phyloP scores from a whole-genome alignment of 1,139 yeast species.

The Yamadazyma mexicana region DNA sequence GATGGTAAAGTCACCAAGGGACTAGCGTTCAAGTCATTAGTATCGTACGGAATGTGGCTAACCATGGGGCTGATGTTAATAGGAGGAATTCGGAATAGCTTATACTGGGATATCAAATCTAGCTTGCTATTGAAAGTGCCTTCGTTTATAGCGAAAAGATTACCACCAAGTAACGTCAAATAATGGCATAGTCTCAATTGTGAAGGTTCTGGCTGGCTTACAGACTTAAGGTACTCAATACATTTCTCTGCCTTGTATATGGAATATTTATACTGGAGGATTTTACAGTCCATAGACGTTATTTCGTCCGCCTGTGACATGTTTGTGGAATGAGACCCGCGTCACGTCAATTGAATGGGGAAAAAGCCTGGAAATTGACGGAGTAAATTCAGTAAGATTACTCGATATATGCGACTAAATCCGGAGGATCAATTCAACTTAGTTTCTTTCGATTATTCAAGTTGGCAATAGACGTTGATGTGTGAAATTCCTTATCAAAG shows the following conservation, averaged over 20 bases:
- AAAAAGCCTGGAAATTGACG: constrained; percentile 7
- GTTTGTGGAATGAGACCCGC: background rate
- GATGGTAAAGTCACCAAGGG: constrained; percentile 35
- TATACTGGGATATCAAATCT: constrained; percentile 42
- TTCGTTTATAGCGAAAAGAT: constrained; percentile 51
- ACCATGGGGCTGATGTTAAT: constrained; percentile 36
- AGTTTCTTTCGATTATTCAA: too few species aligned
- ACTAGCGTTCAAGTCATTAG: constrained; percentile 28
- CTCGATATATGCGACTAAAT: too few species aligned
- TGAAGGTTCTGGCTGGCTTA: background rate
- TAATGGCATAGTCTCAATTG: constrained; percentile 30
- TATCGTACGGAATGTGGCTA: constrained; percentile 43
- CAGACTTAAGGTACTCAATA: constrained; percentile 9
- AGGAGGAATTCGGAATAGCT: constrained; percentile 31
- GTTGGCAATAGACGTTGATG: too few species aligned
- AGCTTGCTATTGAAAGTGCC: constrained; percentile 41
- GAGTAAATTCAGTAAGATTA: too few species aligned
- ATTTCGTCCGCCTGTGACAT: constrained; percentile 6
- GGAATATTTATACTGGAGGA: constrained; percentile 43
- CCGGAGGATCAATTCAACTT: too few species aligned
- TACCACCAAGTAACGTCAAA: constrained; percentile 41
- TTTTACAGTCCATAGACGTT: constrained; percentile 28
- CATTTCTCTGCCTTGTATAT: constrained; percentile 31
- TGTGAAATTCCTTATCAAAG: too few species aligned
- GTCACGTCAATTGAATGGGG: constrained; percentile 23